phyloP scores from a whole-genome alignment of 2,329 filamentous ascomycete genomes.

The Rasamsonia emersonii region DNA sequence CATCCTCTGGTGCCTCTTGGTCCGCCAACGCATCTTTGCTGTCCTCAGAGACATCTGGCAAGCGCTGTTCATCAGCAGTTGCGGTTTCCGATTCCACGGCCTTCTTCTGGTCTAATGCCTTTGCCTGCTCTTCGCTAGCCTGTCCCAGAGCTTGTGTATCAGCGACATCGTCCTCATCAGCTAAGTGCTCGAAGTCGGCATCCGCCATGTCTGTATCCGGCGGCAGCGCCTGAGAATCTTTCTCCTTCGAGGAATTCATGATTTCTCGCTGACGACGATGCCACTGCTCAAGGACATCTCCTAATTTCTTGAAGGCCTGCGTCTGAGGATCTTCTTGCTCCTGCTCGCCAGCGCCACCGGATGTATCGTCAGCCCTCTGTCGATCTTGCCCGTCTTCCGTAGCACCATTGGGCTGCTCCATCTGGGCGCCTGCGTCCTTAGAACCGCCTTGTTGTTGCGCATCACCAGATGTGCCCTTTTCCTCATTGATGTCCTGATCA shows the following conservation, averaged over 20 bases:
- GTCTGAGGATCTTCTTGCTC: slow-evolving; percentile 35
- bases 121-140: slow-evolving; percentile 77
- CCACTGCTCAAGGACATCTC: slow-evolving; percentile 87
- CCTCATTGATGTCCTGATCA: slow-evolving; percentile 34
- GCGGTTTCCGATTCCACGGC: slow-evolving; percentile 63
- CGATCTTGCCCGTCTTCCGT: slow-evolving; percentile 34
- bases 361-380: slow-evolving; percentile 25
- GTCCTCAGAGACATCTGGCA: slow-evolving; percentile 45
- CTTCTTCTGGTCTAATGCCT: slow-evolving; percentile 79
- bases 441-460: slow-evolving; percentile 35
- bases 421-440: slow-evolving; percentile 38
- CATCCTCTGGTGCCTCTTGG: slow-evolving; percentile 42
- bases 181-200: slow-evolving; percentile 88
- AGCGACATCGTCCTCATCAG: slow-evolving; percentile 69
- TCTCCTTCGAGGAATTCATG: slow-evolving; percentile 47
- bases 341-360: slow-evolving; percentile 27
- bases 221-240: slow-evolving; percentile 46
- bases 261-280: slow-evolving; percentile 84
- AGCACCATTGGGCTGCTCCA: slow-evolving; percentile 36
- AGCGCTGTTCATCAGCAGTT: slow-evolving; percentile 45
- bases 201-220: slow-evolving; percentile 63
- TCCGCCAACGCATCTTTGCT: slow-evolving; percentile 26
- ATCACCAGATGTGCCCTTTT: slow-evolving; percentile 35
- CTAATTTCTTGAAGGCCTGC: slow-evolving; percentile 87
- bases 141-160: slow-evolving; percentile 88